phyloP scores from a whole-genome alignment of 73 alveolate species.

The Durusdinium trenchii region DNA sequence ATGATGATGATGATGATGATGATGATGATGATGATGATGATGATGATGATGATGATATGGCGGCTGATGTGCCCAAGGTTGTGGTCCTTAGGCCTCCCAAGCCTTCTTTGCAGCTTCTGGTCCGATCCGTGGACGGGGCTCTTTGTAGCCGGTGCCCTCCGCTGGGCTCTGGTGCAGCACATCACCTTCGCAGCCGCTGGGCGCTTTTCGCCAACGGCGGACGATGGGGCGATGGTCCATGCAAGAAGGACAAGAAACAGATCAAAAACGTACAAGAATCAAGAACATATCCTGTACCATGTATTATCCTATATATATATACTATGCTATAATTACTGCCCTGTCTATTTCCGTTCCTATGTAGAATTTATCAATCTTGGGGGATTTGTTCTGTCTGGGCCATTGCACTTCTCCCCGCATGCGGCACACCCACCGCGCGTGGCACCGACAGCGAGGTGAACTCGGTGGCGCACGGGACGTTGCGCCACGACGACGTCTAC shows the following conservation, averaged over 20 bases:
- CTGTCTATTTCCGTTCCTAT: too few relatives aligned
- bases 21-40: too few relatives aligned
- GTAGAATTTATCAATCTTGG: too few relatives aligned
- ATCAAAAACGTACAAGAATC: neutral
- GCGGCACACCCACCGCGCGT: too few relatives aligned
- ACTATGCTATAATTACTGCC: too few relatives aligned
- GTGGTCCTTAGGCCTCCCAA: constrained; percentile 73
- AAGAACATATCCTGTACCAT: neutral
- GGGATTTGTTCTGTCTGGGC: too few relatives aligned
- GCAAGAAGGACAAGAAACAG: too few relatives aligned
- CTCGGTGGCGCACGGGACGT: constrained; percentile 82
- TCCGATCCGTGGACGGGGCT: constrained; percentile 44
- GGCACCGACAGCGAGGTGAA: constrained; percentile 7
- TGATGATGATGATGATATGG: too few relatives aligned
- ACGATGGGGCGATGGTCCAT: neutral
- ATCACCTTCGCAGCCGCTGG: constrained; percentile 63
- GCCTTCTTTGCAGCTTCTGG: constrained; percentile 41
- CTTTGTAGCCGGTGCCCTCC: constrained; percentile 89
- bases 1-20: too few relatives aligned
- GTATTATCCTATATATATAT: too few relatives aligned
- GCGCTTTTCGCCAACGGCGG: neutral
- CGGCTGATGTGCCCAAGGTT: too few relatives aligned
- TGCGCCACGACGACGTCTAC: constrained; percentile 22
- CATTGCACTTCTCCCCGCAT: too few relatives aligned
- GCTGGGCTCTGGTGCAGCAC: constrained; percentile 86